Evolutionary conservation across 768 basidiomycete genomes (phyloP).

Genomic region (Leucosporidium creatinivorum): DNA sequence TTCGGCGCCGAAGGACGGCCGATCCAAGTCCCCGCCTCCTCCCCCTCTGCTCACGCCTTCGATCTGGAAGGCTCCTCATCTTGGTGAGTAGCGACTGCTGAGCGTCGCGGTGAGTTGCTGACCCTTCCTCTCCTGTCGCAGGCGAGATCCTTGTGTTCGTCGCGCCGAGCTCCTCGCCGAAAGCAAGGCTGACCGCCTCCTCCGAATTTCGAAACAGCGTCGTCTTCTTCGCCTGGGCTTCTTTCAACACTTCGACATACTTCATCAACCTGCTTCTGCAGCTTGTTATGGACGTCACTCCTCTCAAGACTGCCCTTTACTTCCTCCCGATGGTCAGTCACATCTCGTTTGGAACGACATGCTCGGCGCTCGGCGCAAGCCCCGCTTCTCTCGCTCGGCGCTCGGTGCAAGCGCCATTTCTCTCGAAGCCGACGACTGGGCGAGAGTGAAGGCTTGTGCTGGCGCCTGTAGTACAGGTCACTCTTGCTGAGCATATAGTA

Average conservation of each 20-base stretch:
- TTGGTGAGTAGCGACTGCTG: not conserved
- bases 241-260: not conserved
- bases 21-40: not conserved
- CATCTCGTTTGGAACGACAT: no score
- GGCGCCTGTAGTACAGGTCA: no score
- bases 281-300: not conserved
- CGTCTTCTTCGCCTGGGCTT: not conserved
- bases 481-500: no score
- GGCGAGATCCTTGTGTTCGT: not conserved
- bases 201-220: no score
- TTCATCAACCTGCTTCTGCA: constrained; percentile 1
- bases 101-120: not conserved
- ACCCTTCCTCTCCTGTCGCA: not conserved
- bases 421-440: no score
- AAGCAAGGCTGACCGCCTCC: no score
- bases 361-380: no score
- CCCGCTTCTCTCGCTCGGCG: no score
- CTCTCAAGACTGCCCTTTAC: not conserved
- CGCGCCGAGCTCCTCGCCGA: no score
- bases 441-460: no score
- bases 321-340: not conserved
- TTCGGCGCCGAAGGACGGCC: no score
- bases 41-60: not conserved
- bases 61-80: not conserved
- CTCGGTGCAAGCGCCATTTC: no score